Conservation (phyloP, 2,329 filamentous ascomycete species). For the Calonectria ilicicola region DNA sequence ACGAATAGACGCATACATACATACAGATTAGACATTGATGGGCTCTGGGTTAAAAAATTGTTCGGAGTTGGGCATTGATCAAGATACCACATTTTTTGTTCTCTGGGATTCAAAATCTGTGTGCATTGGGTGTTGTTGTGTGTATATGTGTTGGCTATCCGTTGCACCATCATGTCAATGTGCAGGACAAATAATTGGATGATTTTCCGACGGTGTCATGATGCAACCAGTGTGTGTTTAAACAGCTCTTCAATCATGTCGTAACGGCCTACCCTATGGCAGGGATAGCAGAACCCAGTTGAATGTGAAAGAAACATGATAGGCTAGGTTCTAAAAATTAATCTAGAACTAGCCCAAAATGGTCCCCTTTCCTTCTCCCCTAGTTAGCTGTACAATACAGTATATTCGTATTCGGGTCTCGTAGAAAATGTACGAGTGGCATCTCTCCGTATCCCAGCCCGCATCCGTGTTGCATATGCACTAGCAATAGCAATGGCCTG, state of each 20-base stretch:
- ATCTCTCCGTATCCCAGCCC: background rate
- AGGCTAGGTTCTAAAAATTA: background rate
- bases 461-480: no score
- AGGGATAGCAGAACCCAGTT: background rate
- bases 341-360: background rate
- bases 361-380: background rate
- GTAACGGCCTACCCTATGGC: background rate
- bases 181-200: background rate
- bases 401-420: background rate
- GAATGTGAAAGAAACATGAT: background rate
- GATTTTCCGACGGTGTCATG: background rate
- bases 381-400: background rate
- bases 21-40: constrained; percentile 22
- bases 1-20: constrained; percentile 45
- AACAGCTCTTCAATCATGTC: background rate
- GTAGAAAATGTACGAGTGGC: background rate
- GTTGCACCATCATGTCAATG: background rate
- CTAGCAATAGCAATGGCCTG: background rate
- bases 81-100: constrained; percentile 22
- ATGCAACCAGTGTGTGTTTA: background rate
- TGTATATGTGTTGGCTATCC: background rate
- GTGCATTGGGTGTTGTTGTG: background rate
- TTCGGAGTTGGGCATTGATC: constrained; percentile 37
- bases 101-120: background rate
- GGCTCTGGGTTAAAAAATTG: constrained; percentile 18